Evolutionary conservation across 306 rosid genomes (phyloP), one percentile per base, ranked within the genome.

Genomic region (Carpinus fangiana): DNA sequence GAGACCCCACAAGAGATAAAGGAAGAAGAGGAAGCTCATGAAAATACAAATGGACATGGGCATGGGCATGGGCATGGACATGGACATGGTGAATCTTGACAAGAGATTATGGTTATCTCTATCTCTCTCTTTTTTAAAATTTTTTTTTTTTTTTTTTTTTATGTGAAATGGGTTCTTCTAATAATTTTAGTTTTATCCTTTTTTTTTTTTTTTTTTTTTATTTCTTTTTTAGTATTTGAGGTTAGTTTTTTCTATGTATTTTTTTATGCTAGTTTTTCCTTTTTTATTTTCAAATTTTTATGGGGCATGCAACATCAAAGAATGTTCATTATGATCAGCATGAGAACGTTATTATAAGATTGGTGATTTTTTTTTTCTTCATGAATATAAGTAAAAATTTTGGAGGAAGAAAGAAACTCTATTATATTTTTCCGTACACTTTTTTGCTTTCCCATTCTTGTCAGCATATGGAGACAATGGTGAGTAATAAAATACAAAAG

Each of bases 1-100:
- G 88, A 75, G 36, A 59, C 20, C 8, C 84, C 81, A 12, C 86
- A 65, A 50, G 93, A 89, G 82, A 84, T 76, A 10, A 89, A 71
- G 57, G 89, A 87, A 79, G 86, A 80, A 11, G 84, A 61, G 69
- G 79, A 85, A 36, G 31, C 73, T 6, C 73, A 48, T 70, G 77
- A 75, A 65, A 61, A 59, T 65, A 73, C 72, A 72, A 75, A 34
- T n/a, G 78, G 31, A 31, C 81, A 75, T 5, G 16, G 73, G 7
- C 57, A 13, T 45, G 48, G 48, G 48, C 34, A 31, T 41, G 45
- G 45, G 1, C 45, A 41, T 21, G 65, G 70, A 31, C 51, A 41
- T 67, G 48, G 48, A 41, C 48, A 67, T 41, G 51, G 51, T n/a
- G 52, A 67, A 67, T 67, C 72, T 67, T 67, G 28, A 67, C 72